Evolutionary conservation across 306 rosid species (phyloP), one percentile per base, ranked within the genome.

Genomic region (Casuarina cunninghamiana): DNA sequence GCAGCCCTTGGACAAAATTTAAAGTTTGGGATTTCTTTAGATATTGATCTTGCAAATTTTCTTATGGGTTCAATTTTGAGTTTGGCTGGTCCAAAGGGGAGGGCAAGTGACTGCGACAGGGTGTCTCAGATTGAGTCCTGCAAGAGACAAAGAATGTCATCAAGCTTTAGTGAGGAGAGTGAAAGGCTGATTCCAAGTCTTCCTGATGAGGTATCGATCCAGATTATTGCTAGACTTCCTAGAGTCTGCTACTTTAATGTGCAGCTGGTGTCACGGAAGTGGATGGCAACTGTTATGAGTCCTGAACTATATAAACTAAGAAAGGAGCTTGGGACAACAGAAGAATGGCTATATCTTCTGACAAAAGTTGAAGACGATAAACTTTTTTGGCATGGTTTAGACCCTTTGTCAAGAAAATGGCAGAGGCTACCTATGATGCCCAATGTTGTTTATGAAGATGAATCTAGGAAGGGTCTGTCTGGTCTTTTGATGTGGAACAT

Each of bases 171-270:
- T 35, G 97, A 88, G 80, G 93, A 89, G 86, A 89, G 79, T 82
- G 84, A 87, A 57, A 91, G 93, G 78, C 78, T 95, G 53, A 91
- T 95, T 82, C 97, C 97, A 10, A 79, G 78, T 77, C 94, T 95
- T 82, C 97, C 97, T 61, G 97, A 95, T 80, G 99, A 95, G 89
- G 57, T 95, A 45, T 95, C 99, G 10, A 51, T 93, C 58, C 99
- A 91, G 84, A 93, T 95, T 78, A 85, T 95, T 37, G 99, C 99
- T 57, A 91, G 99, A 71, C 80, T 92, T 81, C 97, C 97, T 55
- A 88, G 97, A 77, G 82, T 88, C 75, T 89, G 72, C 84, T 87
- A 95, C 83, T 82, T 80, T 41, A 83, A 84, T 72, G 61, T 86
- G 58, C 90, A 86, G 79, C 66, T 80, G 87, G 97, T 95, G 46